Base-by-base conservation (phyloP, 1,139 yeast species). In the Yamadazyma mexicana region DNA sequence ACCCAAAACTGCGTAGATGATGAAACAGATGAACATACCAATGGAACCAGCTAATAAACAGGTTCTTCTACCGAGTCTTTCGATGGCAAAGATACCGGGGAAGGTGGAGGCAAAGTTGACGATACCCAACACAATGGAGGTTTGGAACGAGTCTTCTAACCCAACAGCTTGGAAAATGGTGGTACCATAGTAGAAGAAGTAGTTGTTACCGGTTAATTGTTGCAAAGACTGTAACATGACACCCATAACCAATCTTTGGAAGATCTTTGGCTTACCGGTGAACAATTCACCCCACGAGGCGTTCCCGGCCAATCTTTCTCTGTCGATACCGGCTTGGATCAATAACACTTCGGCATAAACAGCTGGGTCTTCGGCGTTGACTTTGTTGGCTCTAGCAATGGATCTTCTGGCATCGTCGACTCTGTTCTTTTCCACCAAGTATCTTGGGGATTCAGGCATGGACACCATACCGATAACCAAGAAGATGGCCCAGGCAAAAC, bases 121-220 rank as follows among this genome's bases (percentile, higher is more conserved):
- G 48, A 82, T 71, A 70, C 94, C 94, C 39, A 87, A 71, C 46
- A 86, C 73, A 51, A 87, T 84, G 22, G 92, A 75, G 12, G 94
- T 83, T 61, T 83, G 75, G 65, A 81, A 87, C 30, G 95, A 78
- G 61, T 83, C 89, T 40, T 64, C 50, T 60, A 85, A 64, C 54
- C 94, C 94, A 50, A 85, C 87, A 50, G 92, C 83, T 55, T 77
- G 64, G 85, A 85, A 85, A 52, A 85, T 76, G 40, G 86, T 77
- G 40, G 92, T 84, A 57, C 89, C 89, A 52, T 84, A 85, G 71
- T 84, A 85, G 74, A 85, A 84, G 69, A 86, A 83, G 63, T 83
- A 85, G 68, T 85, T 85, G 61, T 80, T 77, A 73, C 94, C 95
- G 42, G 88, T 80, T 50, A 85, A 74, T 64, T 85, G 94, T 48